Conservation (phyloP, 345 rosid genomes). For the Populus nigra region DNA sequence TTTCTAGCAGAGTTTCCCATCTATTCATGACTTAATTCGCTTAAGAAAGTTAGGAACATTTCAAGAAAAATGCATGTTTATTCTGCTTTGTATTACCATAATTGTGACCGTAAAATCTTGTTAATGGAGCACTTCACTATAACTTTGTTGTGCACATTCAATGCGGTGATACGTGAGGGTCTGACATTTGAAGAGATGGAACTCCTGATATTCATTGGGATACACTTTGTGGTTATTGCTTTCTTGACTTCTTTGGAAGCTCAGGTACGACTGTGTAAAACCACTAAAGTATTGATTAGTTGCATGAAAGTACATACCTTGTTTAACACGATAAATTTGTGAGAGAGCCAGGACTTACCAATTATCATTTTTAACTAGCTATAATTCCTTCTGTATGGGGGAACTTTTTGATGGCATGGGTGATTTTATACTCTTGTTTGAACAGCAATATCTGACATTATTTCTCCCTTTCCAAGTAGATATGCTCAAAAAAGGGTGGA, state of each 20-base stretch:
- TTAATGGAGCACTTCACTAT: background rate
- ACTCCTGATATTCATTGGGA: background rate
- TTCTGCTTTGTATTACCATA: background rate
- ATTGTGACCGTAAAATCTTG: background rate
- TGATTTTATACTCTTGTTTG: background rate
- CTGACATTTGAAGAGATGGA: background rate
- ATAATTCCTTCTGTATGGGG: too few relatives aligned
- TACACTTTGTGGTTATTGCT: background rate
- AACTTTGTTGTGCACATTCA: background rate
- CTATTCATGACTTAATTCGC: background rate
- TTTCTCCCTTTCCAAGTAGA: constrained; percentile 30
- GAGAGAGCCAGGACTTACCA: background rate
- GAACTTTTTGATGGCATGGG: too few relatives aligned
- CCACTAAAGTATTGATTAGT: background rate
- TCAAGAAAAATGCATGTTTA: background rate
- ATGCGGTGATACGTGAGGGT: background rate
- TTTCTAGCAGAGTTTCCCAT: background rate
- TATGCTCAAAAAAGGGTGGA: constrained; percentile 51
- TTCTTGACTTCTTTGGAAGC: background rate
- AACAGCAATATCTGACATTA: too few relatives aligned
- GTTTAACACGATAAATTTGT: background rate
- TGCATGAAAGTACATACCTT: background rate
- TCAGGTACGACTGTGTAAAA: background rate
- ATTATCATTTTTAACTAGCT: too few relatives aligned
- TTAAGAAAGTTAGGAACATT: background rate